These are phyloP conservation scores for Leucocoprinus birnbaumii DNA, from an alignment of 768 basidiomycete genomes.

Conservation along the genomic window DNA sequence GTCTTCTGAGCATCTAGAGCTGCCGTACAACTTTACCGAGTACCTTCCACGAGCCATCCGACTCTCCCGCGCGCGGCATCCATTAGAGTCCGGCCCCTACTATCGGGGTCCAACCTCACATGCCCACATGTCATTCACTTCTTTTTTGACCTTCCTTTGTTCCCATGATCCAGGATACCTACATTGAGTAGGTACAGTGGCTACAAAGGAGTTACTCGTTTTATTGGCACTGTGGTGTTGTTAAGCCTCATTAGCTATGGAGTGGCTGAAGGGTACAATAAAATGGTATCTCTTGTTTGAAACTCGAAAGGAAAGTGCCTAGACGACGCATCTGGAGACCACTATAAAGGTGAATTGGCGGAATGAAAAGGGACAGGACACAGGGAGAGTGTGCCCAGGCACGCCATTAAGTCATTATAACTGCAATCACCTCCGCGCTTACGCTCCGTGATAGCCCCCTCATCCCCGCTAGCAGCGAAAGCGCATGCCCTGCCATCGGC, in stretches of 20 bases:
- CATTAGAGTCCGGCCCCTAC: background rate
- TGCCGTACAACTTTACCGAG: background rate
- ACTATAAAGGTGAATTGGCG: too few relatives aligned
- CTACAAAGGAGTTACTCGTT: background rate
- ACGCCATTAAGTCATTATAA: background rate
- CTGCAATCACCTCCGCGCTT: background rate
- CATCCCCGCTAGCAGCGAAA: background rate
- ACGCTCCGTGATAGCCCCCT: background rate
- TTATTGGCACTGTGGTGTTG: too few relatives aligned
- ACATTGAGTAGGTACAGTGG: background rate
- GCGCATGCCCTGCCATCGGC: background rate
- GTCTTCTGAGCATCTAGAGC: background rate
- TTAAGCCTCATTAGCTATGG: background rate
- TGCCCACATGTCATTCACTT: conserved; percentile 5
- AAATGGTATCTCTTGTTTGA: too few relatives aligned
- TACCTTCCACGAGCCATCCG: background rate
- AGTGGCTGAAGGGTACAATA: background rate
- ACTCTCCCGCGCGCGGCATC: conserved; percentile 1
- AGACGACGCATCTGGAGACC: too few relatives aligned
- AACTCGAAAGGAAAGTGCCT: too few relatives aligned
- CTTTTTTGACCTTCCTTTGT: conserved; percentile 7
- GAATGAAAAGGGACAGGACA: too few relatives aligned
- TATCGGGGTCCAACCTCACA: background rate
- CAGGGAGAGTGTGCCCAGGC: background rate
- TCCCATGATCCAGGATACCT: conserved; percentile 8